Percentiles rank a stretch among this genome's conserved stretches.
These are phyloP conservation scores for Vanderwaltozyma tropicalis DNA, from an alignment of 805 yeast genomes.

Conservation along the genomic window DNA sequence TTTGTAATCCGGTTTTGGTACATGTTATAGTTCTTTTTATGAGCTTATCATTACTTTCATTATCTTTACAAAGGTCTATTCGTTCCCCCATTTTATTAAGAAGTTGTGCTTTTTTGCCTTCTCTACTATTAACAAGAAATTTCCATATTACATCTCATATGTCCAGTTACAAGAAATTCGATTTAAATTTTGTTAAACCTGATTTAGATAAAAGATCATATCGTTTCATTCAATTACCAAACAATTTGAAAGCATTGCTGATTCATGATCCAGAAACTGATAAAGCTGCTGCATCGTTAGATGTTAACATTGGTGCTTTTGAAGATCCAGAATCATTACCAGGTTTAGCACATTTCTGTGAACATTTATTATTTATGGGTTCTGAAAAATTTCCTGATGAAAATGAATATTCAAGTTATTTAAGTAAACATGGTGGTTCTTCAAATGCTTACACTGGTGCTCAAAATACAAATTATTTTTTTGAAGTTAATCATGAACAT, in stretches of 20 bases:
- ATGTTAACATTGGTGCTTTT: conserved; percentile 69
- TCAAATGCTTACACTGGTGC: conserved; percentile 90
- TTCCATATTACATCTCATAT: background rate
- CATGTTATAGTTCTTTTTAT: conserved; percentile 3
- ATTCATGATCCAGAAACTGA: conserved; percentile 63
- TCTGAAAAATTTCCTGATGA: conserved; percentile 68
- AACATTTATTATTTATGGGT: conserved; percentile 71
- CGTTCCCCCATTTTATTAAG: background rate
- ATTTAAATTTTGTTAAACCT: conserved; percentile 29
- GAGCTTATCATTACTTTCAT: conserved; percentile 6
- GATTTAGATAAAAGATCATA: conserved; percentile 67
- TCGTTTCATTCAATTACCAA: conserved; percentile 49
- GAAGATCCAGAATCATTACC: conserved; percentile 54
- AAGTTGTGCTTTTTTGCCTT: background rate
- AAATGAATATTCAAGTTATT: conserved; percentile 63
- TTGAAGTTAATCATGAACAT: conserved; percentile 68
- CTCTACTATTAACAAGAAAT: too few species aligned
- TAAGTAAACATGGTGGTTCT: conserved; percentile 77
- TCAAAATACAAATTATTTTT: conserved; percentile 82
- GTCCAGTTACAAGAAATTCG: conserved; percentile 8
- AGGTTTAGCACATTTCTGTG: conserved; percentile 74
- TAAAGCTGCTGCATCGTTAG: conserved; percentile 69
- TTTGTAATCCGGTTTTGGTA: background rate
- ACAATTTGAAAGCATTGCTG: conserved; percentile 48
- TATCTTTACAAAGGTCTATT: conserved; percentile 1